These are phyloP conservation scores for Niveomyces coronatus DNA, from an alignment of 2,329 filamentous ascomycete species.

Conservation along the genomic window DNA sequence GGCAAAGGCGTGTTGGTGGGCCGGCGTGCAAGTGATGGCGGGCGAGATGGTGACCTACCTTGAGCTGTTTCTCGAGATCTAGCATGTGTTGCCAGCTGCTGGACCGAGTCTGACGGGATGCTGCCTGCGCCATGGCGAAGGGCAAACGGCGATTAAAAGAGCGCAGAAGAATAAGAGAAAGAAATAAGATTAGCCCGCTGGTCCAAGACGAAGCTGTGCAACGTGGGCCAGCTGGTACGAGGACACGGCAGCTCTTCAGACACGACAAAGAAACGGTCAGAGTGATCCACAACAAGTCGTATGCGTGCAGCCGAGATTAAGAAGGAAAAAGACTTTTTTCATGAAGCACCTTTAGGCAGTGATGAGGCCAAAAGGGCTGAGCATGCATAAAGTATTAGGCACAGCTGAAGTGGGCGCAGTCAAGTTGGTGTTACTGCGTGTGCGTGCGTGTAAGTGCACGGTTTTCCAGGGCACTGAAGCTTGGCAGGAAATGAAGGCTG, in stretches of 20 bases:
- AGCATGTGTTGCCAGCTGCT: constrained; percentile 49
- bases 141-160: too few species aligned
- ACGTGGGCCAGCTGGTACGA: constrained; percentile 5
- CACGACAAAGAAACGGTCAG: constrained; percentile 9
- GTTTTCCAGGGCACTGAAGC: too few species aligned
- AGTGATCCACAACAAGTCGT: constrained; percentile 8
- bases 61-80: constrained; percentile 46
- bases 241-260: constrained; percentile 2
- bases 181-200: background rate
- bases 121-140: constrained; percentile 5
- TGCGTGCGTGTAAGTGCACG: constrained; percentile 6
- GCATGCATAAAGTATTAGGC: too few species aligned
- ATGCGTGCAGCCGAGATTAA: constrained; percentile 8
- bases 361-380: too few species aligned
- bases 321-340: too few species aligned
- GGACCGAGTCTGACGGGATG: constrained; percentile 19
- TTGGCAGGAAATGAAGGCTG: too few species aligned
- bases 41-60: constrained; percentile 32
- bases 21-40: background rate
- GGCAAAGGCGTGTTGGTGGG: background rate
- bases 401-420: background rate
- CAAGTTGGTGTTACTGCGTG: background rate
- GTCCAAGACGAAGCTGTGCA: constrained; percentile 1
- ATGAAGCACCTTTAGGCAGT: too few species aligned
- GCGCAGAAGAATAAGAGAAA: background rate